Conservation (phyloP, 164 flowering plant species). For the Aristolochia californica region DNA sequence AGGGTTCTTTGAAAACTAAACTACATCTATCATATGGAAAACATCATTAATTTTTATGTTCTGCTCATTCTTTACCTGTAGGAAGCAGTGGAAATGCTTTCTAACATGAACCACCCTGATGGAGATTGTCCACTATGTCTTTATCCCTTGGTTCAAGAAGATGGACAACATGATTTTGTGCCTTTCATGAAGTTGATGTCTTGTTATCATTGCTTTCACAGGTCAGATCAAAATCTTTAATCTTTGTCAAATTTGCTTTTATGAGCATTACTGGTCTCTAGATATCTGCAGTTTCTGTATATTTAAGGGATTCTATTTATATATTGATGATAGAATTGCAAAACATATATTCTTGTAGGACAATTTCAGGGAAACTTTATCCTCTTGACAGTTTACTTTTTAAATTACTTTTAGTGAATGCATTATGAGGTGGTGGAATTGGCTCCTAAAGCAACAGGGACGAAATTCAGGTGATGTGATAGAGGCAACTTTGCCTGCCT, state of each 20-base stretch:
- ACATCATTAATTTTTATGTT: neutral
- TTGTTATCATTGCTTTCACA: conserved; percentile 93
- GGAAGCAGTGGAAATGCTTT: conserved; percentile 84
- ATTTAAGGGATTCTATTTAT: no score
- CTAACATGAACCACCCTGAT: conserved; percentile 88
- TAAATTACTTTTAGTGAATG: conserved; percentile 57
- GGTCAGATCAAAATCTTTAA: conserved; percentile 24
- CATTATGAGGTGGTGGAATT: conserved; percentile 86
- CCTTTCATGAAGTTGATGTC: conserved; percentile 99
- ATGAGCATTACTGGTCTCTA: neutral
- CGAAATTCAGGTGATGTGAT: conserved; percentile 10
- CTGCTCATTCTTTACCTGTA: conserved; percentile 6
- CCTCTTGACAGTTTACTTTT: neutral
- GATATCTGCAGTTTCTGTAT: no score
- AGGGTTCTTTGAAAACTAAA: no score
- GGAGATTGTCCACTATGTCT: conserved; percentile 89
- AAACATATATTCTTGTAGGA: neutral
- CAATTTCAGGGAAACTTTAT: neutral
- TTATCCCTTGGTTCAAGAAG: conserved; percentile 51
- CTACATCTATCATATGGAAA: no score
- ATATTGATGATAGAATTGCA: no score
- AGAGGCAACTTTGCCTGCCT: conserved; percentile 9
- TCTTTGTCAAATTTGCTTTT: neutral
- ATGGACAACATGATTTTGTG: conserved; percentile 15
- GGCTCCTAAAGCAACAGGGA: conserved; percentile 47